These are phyloP conservation scores for Populus hybrid DNA, from an alignment of 441 rosid species.

Conservation along the genomic window DNA sequence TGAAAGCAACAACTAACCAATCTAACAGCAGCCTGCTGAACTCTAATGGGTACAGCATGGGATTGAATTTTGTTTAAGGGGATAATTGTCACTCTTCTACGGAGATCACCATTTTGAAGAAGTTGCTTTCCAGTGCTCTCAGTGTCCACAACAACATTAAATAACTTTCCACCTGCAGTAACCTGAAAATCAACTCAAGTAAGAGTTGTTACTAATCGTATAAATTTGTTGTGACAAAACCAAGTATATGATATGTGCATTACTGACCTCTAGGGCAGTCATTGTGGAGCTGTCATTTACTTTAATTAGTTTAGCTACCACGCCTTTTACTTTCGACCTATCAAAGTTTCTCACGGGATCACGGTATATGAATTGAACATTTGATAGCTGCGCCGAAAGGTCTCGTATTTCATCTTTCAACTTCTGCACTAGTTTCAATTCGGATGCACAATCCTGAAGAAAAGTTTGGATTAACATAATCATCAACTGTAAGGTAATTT, in stretches of 20 bases:
- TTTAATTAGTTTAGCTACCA: slow-evolving; percentile 83
- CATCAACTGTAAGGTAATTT: slow-evolving; percentile 18
- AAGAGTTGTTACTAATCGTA: slow-evolving; percentile 1
- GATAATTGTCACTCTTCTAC: slow-evolving; percentile 89
- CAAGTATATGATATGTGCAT: slow-evolving; percentile 18
- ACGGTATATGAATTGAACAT: slow-evolving; percentile 77
- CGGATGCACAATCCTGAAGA: slow-evolving; percentile 69
- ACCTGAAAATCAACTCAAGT: slow-evolving; percentile 51
- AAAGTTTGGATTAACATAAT: slow-evolving; percentile 16
- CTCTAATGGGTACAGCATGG: slow-evolving; percentile 50
- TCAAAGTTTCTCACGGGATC: slow-evolving; percentile 92
- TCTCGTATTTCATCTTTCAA: slow-evolving; percentile 72
- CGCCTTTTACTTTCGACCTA: slow-evolving; percentile 93
- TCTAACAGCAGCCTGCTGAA: slow-evolving; percentile 70
- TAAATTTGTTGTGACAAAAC: slow-evolving; percentile 4
- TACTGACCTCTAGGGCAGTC: slow-evolving; percentile 90
- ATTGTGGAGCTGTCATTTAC: slow-evolving; percentile 77
- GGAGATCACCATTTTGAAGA: slow-evolving; percentile 90
- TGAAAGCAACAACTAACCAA: slow-evolving; percentile 54
- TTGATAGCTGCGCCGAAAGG: slow-evolving; percentile 70
- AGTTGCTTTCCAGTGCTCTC: slow-evolving; percentile 96
- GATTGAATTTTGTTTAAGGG: slow-evolving; percentile 92
- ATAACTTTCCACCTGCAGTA: slow-evolving; percentile 93
- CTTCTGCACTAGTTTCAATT: slow-evolving; percentile 66
- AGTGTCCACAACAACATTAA: slow-evolving; percentile 86